Conservation (phyloP, 139 green algal species). For the Tetradesmus lagerheimii region DNA sequence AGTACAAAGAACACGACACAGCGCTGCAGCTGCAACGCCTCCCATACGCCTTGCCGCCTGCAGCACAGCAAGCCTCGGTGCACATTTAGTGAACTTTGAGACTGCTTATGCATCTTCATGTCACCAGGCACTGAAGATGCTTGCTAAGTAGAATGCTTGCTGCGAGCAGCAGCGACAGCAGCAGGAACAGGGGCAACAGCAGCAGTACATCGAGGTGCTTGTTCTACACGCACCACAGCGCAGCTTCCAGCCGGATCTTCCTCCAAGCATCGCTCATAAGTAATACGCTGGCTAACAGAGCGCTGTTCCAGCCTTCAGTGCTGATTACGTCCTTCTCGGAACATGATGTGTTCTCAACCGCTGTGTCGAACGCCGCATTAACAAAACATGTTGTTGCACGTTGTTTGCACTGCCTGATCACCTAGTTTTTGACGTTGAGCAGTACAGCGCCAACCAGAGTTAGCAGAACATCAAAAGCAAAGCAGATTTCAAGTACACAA, state of each 20-base stretch:
- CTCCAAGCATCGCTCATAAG: neutral
- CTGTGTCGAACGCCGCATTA: too few relatives aligned
- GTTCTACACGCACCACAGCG: neutral
- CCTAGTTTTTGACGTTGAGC: neutral
- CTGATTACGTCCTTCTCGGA: neutral
- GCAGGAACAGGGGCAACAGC: neutral
- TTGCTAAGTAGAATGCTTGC: too few relatives aligned
- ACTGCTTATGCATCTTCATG: too few relatives aligned
- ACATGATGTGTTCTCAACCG: neutral
- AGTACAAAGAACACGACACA: constrained; percentile 48
- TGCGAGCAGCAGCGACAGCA: too few relatives aligned
- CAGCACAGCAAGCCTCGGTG: neutral
- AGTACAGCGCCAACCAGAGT: neutral
- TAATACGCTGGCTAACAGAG: too few relatives aligned
- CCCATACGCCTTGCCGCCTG: constrained; percentile 41
- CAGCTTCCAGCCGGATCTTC: neutral
- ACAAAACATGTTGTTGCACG: too few relatives aligned
- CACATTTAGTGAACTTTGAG: too few relatives aligned
- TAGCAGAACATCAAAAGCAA: too few relatives aligned
- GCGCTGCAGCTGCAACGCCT: constrained; percentile 49
- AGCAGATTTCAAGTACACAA: neutral
- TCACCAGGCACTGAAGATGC: too few relatives aligned
- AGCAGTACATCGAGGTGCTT: neutral
- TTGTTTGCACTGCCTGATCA: too few relatives aligned
- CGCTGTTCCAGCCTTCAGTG: too few relatives aligned